Base-by-base conservation (phyloP, 2,329 filamentous ascomycete genomes). In the Rutstroemia sp. region DNA sequence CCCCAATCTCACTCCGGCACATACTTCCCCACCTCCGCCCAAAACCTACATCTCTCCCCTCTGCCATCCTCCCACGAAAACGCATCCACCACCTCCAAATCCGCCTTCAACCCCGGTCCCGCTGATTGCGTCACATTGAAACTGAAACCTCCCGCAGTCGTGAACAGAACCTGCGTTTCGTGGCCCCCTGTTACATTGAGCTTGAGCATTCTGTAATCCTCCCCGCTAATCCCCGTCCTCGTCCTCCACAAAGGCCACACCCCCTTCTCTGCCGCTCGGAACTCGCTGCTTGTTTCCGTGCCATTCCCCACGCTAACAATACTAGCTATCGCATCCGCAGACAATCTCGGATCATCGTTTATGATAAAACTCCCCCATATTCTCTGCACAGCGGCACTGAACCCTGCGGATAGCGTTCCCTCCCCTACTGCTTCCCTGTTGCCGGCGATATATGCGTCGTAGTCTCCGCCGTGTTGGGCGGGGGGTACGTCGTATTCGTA, bases 401-500 rank as follows among this genome's bases (percentile, higher is more conserved):
- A 63, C 2, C 37, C 56, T 5, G 57, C 51, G 3, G 48, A 57
- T 16, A 60, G 7, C 4, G 57, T 57, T 1, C 54, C 57, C 0
- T 41, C 30, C 1, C 60, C 60, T 1, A 59, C 16, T 6, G 49
- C 37, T 23, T 58, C 52, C 2, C 68, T 60, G 21, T 60, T 58
- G 30, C 63, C 25, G 38, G 63, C 65, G 37, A 71, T 67, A 39
- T 73, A 73, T 4, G 66, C 70, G 21, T 54, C 48, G 1, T 69
- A 16, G 53, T 75, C 73, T 4, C 58, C 58, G 5, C 67, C 70
- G 51, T 75, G 73, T 8, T 65, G 56, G 0, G 70, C 65, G 21
- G 69, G 67, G 0, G 69, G 68, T 1, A 72, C 68, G 1, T 69
- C 71, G 62, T 71, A 76, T 57, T 78, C 74, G 57, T 77, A 77